Evolutionary conservation across 2,329 filamentous ascomycete genomes (phyloP).

Genomic region (Neofusicoccum kwambonambiense): DNA sequence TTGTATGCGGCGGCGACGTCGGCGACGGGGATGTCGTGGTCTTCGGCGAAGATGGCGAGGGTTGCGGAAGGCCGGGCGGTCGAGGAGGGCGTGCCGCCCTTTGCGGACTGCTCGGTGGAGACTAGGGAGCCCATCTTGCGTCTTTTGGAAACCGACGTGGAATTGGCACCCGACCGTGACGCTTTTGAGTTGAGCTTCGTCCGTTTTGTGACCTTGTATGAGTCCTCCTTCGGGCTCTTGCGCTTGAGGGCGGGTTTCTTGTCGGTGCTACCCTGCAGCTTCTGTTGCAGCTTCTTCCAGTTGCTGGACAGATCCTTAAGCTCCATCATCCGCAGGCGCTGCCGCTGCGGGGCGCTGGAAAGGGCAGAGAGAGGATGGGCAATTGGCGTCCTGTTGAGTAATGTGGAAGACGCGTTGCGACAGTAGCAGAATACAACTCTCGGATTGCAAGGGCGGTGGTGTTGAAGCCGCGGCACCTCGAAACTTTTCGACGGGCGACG

Average conservation of each 20-base stretch:
- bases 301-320: conserved; percentile 54
- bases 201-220: conserved; percentile 33
- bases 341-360: neutral
- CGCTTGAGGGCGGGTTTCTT: conserved; percentile 32
- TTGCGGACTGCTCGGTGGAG: conserved; percentile 37
- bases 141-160: conserved; percentile 29
- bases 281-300: conserved; percentile 75
- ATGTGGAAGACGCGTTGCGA: neutral
- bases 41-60: conserved; percentile 60
- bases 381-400: neutral
- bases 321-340: conserved; percentile 34
- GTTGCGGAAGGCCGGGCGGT: conserved; percentile 48
- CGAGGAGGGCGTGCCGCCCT: conserved; percentile 47
- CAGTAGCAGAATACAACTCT: neutral
- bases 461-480: neutral
- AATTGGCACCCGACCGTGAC: conserved; percentile 20
- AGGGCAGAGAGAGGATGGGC: neutral
- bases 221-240: conserved; percentile 23
- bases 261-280: conserved; percentile 38
- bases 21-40: conserved; percentile 61
- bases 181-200: conserved; percentile 22
- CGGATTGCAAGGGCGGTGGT: neutral
- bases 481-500: conserved; percentile 9
- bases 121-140: conserved; percentile 54
- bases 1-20: conserved; percentile 57